Evolutionary conservation across 2,329 filamentous ascomycete genomes (phyloP).

Genomic region (Ascosphaera pollenicola): DNA sequence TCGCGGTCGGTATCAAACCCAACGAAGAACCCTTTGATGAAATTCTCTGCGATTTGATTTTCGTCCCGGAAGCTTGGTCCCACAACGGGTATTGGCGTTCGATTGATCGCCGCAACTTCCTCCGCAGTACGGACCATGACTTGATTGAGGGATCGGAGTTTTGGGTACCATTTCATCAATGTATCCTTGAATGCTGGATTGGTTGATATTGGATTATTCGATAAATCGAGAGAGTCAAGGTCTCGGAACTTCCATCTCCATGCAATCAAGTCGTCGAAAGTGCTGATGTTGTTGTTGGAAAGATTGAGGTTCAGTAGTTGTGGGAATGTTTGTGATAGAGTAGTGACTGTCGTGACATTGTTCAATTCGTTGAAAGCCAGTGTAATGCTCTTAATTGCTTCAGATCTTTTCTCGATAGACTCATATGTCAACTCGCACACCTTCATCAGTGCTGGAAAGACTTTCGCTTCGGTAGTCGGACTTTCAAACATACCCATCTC

Average conservation of each 20-base stretch:
- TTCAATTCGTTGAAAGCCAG: conserved; percentile 60
- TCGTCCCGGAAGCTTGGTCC: conserved; percentile 54
- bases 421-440: conserved; percentile 63
- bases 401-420: conserved; percentile 45
- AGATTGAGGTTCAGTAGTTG: conserved; percentile 76
- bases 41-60: conserved; percentile 49
- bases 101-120: conserved; percentile 35
- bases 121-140: conserved; percentile 50
- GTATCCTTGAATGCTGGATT: conserved; percentile 42
- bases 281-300: conserved; percentile 57
- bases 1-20: conserved; percentile 52
- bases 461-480: conserved; percentile 53
- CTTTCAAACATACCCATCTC: conserved; percentile 55
- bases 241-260: conserved; percentile 64
- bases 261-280: conserved; percentile 41
- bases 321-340: conserved; percentile 58
- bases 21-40: conserved; percentile 51
- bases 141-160: conserved; percentile 54
- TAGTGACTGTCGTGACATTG: conserved; percentile 49
- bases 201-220: conserved; percentile 50
- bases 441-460: conserved; percentile 79
- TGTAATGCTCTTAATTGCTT: conserved; percentile 61
- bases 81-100: conserved; percentile 36
- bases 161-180: conserved; percentile 63
- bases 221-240: conserved; percentile 61